Conservation (phyloP, 805 yeast genomes). For the Starmera quercuum region DNA sequence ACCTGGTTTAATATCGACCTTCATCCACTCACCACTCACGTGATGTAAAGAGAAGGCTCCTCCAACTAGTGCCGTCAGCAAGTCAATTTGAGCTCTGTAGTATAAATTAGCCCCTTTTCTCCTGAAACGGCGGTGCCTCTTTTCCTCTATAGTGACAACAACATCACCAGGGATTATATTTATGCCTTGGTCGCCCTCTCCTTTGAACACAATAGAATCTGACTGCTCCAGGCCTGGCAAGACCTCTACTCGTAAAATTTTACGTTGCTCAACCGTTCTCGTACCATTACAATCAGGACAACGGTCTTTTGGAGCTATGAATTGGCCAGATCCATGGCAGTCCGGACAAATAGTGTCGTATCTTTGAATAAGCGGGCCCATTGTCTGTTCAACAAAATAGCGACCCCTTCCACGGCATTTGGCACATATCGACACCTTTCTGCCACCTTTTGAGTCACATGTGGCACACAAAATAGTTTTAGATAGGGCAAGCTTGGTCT, state of each 20-base stretch:
- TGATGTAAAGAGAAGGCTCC: conserved; percentile 35
- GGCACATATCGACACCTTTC: conserved; percentile 21
- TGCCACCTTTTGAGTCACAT: conserved; percentile 50
- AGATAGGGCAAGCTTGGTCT: conserved; percentile 44
- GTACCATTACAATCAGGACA: conserved; percentile 37
- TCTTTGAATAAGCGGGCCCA: conserved; percentile 38
- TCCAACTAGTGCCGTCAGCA: conserved; percentile 51
- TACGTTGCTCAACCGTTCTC: conserved; percentile 39
- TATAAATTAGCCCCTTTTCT: conserved; percentile 39
- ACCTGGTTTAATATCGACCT: conserved; percentile 36
- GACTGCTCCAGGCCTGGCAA: conserved; percentile 50
- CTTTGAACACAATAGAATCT: conserved; percentile 42
- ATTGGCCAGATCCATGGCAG: conserved; percentile 35
- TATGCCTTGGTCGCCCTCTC: conserved; percentile 60
- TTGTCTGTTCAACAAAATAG: conserved; percentile 28
- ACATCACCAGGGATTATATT: conserved; percentile 62
- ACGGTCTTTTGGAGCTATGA: conserved; percentile 21
- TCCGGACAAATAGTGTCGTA: conserved; percentile 36
- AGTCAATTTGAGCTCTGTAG: conserved; percentile 37
- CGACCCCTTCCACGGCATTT: conserved; percentile 38
- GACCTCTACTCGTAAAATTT: conserved; percentile 43
- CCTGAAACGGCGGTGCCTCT: conserved; percentile 24
- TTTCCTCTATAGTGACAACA: conserved; percentile 41
- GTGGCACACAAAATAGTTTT: conserved; percentile 38
- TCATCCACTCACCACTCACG: conserved; percentile 27